These are phyloP conservation scores for Serpula lacrymans DNA, from an alignment of 768 basidiomycete species.

Conservation along the genomic window DNA sequence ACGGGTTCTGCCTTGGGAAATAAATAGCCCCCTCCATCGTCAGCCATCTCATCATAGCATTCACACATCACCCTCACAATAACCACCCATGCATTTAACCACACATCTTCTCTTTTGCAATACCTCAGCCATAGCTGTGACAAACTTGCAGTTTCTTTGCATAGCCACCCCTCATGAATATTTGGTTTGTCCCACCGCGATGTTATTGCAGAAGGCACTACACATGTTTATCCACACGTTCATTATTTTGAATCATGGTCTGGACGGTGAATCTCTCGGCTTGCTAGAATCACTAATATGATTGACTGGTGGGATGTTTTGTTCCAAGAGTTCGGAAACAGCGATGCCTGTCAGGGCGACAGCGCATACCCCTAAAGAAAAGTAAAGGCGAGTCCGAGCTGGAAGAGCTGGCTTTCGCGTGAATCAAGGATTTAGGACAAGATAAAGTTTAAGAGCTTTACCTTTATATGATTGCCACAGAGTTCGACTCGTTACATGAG, in stretches of 20 bases:
- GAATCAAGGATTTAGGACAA: conserved; percentile 3
- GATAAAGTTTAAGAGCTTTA: conserved; percentile 8
- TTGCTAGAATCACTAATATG: no score
- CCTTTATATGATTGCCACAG: conserved; percentile 47
- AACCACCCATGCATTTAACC: no score
- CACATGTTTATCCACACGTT: no score
- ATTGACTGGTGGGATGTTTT: conserved; percentile 32
- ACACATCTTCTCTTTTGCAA: no score
- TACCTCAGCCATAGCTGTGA: no score
- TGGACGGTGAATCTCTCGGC: no score
- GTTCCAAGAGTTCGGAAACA: conserved; percentile 51
- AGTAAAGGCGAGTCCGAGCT: conserved; percentile 45
- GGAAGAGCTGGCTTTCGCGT: conserved; percentile 44
- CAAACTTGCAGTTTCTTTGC: no score
- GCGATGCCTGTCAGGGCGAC: conserved; percentile 45
- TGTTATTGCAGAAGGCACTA: no score
- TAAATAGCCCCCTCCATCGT: conserved; percentile 13
- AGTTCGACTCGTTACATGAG: conserved; percentile 14
- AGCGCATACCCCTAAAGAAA: conserved; percentile 47
- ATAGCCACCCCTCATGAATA: no score
- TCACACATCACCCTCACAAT: background rate
- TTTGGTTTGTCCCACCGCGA: no score
- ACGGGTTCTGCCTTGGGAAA: conserved; percentile 25
- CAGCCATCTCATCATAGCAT: conserved; percentile 18
- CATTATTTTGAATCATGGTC: no score